Percentiles rank a stretch among this genome's conserved stretches.
These are phyloP conservation scores for Protomyces macrosporus DNA, from an alignment of 1,139 yeast species.

Conservation along the genomic window DNA sequence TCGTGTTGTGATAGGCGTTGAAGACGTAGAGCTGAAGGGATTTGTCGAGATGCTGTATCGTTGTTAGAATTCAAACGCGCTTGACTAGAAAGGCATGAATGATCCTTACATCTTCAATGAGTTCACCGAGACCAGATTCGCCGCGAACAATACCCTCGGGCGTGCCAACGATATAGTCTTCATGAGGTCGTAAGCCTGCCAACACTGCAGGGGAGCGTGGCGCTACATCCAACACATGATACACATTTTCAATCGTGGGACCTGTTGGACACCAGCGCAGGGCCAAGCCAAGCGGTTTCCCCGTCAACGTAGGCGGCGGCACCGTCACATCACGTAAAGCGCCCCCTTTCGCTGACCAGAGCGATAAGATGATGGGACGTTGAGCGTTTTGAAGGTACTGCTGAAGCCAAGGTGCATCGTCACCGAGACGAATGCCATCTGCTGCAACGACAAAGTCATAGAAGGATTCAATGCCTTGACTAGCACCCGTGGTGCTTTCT, in stretches of 20 bases:
- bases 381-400: slow-evolving; percentile 13
- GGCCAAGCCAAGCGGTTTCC: slow-evolving; percentile 53
- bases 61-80: neutral
- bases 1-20: slow-evolving; percentile 77
- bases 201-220: slow-evolving; percentile 77
- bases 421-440: slow-evolving; percentile 45
- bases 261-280: slow-evolving; percentile 59
- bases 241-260: slow-evolving; percentile 53
- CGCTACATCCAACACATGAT: slow-evolving; percentile 76
- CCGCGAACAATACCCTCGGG: slow-evolving; percentile 73
- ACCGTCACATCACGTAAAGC: slow-evolving; percentile 15
- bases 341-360: slow-evolving; percentile 23
- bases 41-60: slow-evolving; percentile 10
- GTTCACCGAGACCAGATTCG: slow-evolving; percentile 47
- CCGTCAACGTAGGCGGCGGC: slow-evolving; percentile 18
- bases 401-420: slow-evolving; percentile 10
- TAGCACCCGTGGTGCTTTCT: slow-evolving; percentile 43
- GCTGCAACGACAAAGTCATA: slow-evolving; percentile 77
- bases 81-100: too few species aligned
- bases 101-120: slow-evolving; percentile 22
- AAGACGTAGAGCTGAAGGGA: slow-evolving; percentile 63
- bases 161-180: slow-evolving; percentile 87
- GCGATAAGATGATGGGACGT: neutral
- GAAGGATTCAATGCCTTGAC: slow-evolving; percentile 65
- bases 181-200: slow-evolving; percentile 76